Evolutionary conservation across 805 yeast species (phyloP), one percentile per base, ranked within the genome.

Genomic region (Ogataea saltuana): DNA sequence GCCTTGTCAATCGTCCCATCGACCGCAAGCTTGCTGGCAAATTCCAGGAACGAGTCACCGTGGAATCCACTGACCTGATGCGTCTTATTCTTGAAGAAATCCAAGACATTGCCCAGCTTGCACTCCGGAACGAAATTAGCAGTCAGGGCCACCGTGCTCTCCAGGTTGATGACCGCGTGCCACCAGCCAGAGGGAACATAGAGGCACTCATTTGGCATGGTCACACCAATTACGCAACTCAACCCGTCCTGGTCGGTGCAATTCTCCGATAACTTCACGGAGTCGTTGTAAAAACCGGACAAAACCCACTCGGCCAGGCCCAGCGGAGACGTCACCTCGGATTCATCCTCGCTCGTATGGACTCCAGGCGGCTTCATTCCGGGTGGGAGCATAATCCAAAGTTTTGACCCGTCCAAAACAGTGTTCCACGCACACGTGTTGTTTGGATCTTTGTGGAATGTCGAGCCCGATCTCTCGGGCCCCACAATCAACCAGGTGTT

Each of bases 101-200:
- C 65, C 44, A 87, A 66, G 3, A 80, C 93, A 27, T 72, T 68
- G n/a, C 75, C 69, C 27, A 89, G 61, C 46, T 80, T 78, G 32
- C 78, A 72, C 30, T 60, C 59, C 0, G 96, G 95, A 9, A 88
- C 90, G 63, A 90, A 89, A 61, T 89, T 89, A 51, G 88, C 95
- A 0, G 97, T 89, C 55, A 89, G 65, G 0, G 97, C 97, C 15
- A 89, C 81, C n/a, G 81, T 71, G 58, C 84, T 88, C 45, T 83
- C 85, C 10, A 89, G 57, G 55, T 89, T 89, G n/a, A 89, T 86
- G 22, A 90, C 97, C 35, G 81, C 70, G 69, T 89, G 97, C 97
- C 97, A 89, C 97, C 97, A 89, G 1, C 95, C 95, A n/a, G 89
- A 75, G 3, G 97, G 97, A 6, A 89, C 97, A 60, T 85, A 80